These are phyloP conservation scores for Colletotrichum phormii DNA, from an alignment of 2,329 filamentous ascomycete genomes.

Conservation along the genomic window DNA sequence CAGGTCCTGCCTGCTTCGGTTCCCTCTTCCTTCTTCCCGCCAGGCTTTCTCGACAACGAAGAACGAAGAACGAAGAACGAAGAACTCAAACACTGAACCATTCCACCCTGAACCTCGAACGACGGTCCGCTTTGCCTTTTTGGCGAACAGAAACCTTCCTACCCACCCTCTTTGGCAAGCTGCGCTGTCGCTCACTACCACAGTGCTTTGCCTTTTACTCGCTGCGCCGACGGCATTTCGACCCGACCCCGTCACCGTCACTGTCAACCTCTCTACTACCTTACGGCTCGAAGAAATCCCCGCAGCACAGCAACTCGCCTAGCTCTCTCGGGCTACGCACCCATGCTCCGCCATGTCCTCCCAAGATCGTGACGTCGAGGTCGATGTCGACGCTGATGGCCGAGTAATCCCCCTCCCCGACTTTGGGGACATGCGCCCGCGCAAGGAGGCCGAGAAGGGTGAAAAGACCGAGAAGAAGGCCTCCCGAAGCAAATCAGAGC, in stretches of 20 bases:
- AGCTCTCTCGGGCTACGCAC: conserved; percentile 33
- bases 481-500: conserved; percentile 29
- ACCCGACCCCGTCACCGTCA: no score
- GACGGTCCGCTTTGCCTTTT: conserved; percentile 26
- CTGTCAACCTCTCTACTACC: not conserved
- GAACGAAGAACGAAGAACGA: no score
- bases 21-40: conserved; percentile 18
- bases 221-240: not conserved
- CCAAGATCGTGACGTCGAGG: conserved; percentile 55
- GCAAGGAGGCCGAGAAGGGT: conserved; percentile 48
- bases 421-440: conserved; percentile 38
- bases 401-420: not conserved
- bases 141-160: not conserved
- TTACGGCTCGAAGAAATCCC: not conserved
- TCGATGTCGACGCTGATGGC: conserved; percentile 43
- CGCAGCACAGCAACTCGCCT: not conserved
- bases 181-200: not conserved
- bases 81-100: conserved; percentile 2
- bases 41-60: conserved; percentile 9
- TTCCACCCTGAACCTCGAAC: conserved; percentile 19
- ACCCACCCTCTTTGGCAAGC: conserved; percentile 6
- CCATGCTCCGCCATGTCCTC: conserved; percentile 50
- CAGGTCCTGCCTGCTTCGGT: conserved; percentile 28
- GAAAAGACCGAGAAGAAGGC: conserved; percentile 32
- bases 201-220: not conserved